Evolutionary conservation across 306 rosid species (phyloP), one percentile per base, ranked within the genome.

Genomic region (Purshia tridentata): DNA sequence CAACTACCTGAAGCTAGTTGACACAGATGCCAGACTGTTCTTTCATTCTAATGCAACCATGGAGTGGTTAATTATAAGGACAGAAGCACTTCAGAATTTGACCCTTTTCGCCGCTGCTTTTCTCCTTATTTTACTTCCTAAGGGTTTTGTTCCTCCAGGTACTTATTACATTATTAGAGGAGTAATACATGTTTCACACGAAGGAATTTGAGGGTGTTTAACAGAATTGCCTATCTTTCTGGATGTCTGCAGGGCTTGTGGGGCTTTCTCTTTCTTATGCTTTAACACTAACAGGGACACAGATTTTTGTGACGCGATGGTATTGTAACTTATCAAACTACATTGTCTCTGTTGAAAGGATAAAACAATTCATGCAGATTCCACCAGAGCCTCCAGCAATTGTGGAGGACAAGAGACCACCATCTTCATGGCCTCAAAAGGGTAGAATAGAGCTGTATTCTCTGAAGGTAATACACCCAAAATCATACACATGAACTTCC

Each of bases 211-310:
- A 11, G 37, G 59, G 50, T 51, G 16, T 51, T 22, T 64, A 42
- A 11, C 52, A 1, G 61, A n/a, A n/a, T 42, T 40, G 4, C 51
- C 7, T 1, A 23, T 9, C 37, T 39, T 65, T 10, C 29, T 81
- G 37, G 49, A 59, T 59, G 20, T 85, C 11, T 74, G 81, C 89
- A 87, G 96, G 92, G 22, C 89, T 92, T 77, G 91, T 87, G 60
- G 95, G 96, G 72, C 80, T 90, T 16, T 87, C 95, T 29, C 88
- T 92, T 72, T 88, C 95, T 9, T 90, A 87, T 80, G 92, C 98
- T 16, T 65, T 92, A 76, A 8, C 80, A 47, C 68, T 90, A 44
- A 82, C 94, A 5, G 20, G 1, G 35, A 45, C 81, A n/a, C 82
- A 84, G 46, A 55, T 78, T 29, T 88, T 84, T 84, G 19, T 73